Base-by-base conservation (phyloP, 495 filamentous ascomycete species). In the Penicillium angulare region DNA sequence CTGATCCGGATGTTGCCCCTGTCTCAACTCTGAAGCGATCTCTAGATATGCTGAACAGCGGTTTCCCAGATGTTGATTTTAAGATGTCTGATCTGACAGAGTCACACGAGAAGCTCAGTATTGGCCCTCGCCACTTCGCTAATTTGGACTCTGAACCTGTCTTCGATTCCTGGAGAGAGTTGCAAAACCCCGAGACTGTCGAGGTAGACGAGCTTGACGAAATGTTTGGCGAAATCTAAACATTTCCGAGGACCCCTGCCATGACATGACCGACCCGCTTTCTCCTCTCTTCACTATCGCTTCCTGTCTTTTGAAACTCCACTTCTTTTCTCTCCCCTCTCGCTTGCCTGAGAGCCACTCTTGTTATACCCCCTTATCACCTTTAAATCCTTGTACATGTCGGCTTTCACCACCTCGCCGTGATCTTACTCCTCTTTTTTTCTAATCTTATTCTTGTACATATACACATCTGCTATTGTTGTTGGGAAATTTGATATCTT, bases 181-280 rank as follows among this genome's bases (percentile, higher is more conserved):
- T 88, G 55, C 78, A 84, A 51, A 92, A 86, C 66, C 91, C 90
- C 0, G 93, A 97, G 69, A 89, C 82, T 45, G 83, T 98, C 43
- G 89, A 90, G 69, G 78, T 98, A 27, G 88, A 95, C 38, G 93
- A 98, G 76, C 80, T 98, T 2, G 93, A 98, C 63, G 85, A 90
- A 49, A 79, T 97, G 73, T 81, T 98, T 65, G 74, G 66, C 43
- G 74, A 75, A 55, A 69, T 77, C 57, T 77, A 61, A 70, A 54
- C 47, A 21, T 31, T 48, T 43, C 46, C 27, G 22, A n/a, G n/a
- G n/a, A n/a, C n/a, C n/a, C 17, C 33, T 23, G 22, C 3, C 27
- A 29, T 32, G 26, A 31, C 10, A 10, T 44, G 13, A 31, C 26
- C 46, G 17, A 16, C 15, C 16, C n/a, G 6, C 34, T 29, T 31